Percentiles rank a stretch among this genome's conserved stretches.
These are phyloP conservation scores for Suillus americanus DNA, from an alignment of 768 basidiomycete species.

Conservation along the genomic window DNA sequence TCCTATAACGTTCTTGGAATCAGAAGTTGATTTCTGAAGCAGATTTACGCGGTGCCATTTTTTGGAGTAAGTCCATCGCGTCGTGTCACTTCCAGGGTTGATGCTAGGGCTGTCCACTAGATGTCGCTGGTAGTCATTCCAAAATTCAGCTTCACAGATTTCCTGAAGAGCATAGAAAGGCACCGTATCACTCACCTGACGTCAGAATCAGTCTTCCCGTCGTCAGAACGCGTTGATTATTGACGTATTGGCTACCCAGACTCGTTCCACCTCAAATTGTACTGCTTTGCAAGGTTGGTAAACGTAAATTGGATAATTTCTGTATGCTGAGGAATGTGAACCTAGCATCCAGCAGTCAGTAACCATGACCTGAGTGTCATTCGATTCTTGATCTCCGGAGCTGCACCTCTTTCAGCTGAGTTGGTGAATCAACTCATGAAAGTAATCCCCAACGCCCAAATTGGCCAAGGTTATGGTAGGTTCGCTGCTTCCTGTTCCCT, in stretches of 20 bases:
- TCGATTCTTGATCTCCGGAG: constrained; percentile 56
- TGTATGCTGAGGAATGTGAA: background rate
- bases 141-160: constrained; percentile 59
- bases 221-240: background rate
- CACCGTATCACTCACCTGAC: constrained; percentile 58
- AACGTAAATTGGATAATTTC: too few relatives aligned
- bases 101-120: constrained; percentile 27
- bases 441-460: constrained; percentile 54
- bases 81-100: background rate
- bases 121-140: constrained; percentile 58
- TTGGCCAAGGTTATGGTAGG: constrained; percentile 66
- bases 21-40: constrained; percentile 7
- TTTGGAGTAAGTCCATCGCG: constrained; percentile 41
- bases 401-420: constrained; percentile 63
- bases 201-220: constrained; percentile 31
- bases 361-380: constrained; percentile 52
- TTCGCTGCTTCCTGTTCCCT: background rate
- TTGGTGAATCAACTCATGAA: constrained; percentile 44
- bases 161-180: constrained; percentile 59
- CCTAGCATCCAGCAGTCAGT: constrained; percentile 49
- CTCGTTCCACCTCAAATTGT: constrained; percentile 70
- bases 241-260: constrained; percentile 28
- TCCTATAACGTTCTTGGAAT: background rate
- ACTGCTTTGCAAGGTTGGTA: constrained; percentile 59
- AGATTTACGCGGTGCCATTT: constrained; percentile 55